Percentiles rank a stretch among this genome's conserved stretches.
Conservation (phyloP, 331 rosid species). For the Quercus lobata region DNA sequence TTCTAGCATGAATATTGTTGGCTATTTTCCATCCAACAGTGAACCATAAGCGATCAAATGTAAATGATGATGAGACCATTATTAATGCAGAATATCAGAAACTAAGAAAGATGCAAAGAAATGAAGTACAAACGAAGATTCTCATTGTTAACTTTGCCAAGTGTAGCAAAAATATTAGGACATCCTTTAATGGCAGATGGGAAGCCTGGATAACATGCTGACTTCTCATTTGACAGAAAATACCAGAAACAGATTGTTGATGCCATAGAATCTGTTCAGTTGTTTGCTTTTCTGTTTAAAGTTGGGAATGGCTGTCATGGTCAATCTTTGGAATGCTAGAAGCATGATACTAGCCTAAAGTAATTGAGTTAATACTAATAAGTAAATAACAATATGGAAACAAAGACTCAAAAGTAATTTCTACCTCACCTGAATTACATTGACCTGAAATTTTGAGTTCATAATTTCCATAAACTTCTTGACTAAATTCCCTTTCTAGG, state of each 20-base stretch:
- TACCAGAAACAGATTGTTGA: slow-evolving; percentile 69
- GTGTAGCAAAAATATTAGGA: slow-evolving; percentile 63
- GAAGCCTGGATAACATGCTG: slow-evolving; percentile 52
- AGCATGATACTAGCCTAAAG: slow-evolving; percentile 45
- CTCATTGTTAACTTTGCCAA: slow-evolving; percentile 43
- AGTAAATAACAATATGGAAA: slow-evolving; percentile 17
- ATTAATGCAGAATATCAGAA: too few species aligned
- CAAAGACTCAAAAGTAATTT: not conserved
- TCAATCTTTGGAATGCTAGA: slow-evolving; percentile 10
- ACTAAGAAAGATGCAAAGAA: too few species aligned
- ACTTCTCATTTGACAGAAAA: slow-evolving; percentile 58
- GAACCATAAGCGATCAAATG: too few species aligned
- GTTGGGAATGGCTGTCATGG: slow-evolving; percentile 12
- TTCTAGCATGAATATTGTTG: too few species aligned
- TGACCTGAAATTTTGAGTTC: not conserved
- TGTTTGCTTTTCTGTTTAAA: slow-evolving; percentile 43
- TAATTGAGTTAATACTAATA: slow-evolving; percentile 35
- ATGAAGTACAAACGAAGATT: too few species aligned
- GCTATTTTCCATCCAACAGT: too few species aligned
- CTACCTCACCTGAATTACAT: not conserved
- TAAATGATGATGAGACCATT: too few species aligned
- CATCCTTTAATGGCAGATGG: slow-evolving; percentile 49
- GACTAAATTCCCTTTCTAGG: slow-evolving; percentile 6
- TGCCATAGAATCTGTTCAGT: slow-evolving; percentile 46
- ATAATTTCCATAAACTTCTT: slow-evolving; percentile 3